These are phyloP conservation scores for Tylopilus sp. DNA, from an alignment of 768 basidiomycete species.

Conservation along the genomic window DNA sequence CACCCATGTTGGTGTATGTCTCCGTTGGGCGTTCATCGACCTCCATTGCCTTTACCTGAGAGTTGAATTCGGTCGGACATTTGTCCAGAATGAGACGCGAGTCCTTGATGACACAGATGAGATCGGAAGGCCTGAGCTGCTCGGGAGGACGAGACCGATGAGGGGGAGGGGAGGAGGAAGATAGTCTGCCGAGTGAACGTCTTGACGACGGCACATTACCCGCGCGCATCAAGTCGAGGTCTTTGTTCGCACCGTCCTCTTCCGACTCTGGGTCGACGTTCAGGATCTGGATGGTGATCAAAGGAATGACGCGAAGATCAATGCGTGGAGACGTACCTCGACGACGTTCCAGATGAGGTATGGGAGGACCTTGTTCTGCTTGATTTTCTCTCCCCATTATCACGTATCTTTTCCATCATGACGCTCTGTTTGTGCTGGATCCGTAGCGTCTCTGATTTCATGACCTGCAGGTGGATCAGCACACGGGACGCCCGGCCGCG, in stretches of 20 bases:
- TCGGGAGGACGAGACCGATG: slow-evolving; percentile 94
- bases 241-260: slow-evolving; percentile 94
- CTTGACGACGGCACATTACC: slow-evolving; percentile 98
- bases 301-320: background rate
- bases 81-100: slow-evolving; percentile 96
- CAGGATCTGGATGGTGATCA: slow-evolving; percentile 59
- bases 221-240: slow-evolving; percentile 93
- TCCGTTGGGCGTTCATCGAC: slow-evolving; percentile 98
- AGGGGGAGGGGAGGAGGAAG: slow-evolving; percentile 96
- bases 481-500: background rate
- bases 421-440: slow-evolving; percentile 91
- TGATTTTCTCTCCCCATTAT: slow-evolving; percentile 98
- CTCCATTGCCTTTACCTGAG: slow-evolving; percentile 99
- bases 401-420: slow-evolving; percentile 98
- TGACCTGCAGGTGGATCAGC: slow-evolving; percentile 61
- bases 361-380: slow-evolving; percentile 98
- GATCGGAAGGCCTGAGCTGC: slow-evolving; percentile 83
- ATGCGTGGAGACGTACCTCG: slow-evolving; percentile 54
- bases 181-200: slow-evolving; percentile 98
- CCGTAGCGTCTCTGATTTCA: slow-evolving; percentile 91
- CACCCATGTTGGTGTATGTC: slow-evolving; percentile 96
- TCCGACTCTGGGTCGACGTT: slow-evolving; percentile 92
- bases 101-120: slow-evolving; percentile 99
- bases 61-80: slow-evolving; percentile 95
- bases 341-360: slow-evolving; percentile 98